Evolutionary conservation across 768 basidiomycete genomes (phyloP).

Genomic region (Tricholoma matsutake): DNA sequence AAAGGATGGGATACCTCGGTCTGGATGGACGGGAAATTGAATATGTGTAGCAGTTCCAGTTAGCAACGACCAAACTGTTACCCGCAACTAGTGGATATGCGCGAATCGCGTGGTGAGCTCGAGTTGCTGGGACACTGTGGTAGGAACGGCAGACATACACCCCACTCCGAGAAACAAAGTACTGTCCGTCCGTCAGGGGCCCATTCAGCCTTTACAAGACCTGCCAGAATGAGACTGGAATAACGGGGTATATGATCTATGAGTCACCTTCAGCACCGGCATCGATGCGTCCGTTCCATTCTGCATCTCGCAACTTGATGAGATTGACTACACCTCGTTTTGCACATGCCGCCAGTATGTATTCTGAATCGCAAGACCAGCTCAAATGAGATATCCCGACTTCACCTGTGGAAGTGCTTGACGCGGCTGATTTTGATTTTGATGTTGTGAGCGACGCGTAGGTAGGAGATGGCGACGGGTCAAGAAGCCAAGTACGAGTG

Average conservation of each 20-base stretch:
- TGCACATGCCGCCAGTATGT: conserved; percentile 78
- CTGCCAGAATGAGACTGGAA: conserved; percentile 24
- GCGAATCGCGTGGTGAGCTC: neutral
- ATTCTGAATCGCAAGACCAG: conserved; percentile 90
- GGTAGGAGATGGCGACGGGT: conserved; percentile 51
- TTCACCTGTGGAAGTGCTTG: conserved; percentile 23
- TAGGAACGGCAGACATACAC: conserved; percentile 53
- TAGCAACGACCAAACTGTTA: conserved; percentile 82
- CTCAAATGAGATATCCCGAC: conserved; percentile 67
- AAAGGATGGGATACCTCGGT: conserved; percentile 51
- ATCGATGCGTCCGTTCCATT: conserved; percentile 75
- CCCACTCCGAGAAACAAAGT: conserved; percentile 91
- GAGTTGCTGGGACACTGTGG: neutral
- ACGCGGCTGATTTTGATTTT: conserved; percentile 27
- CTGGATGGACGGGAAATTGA: conserved; percentile 80
- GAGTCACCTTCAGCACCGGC: conserved; percentile 66
- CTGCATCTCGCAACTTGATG: conserved; percentile 76
- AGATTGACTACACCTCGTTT: conserved; percentile 70
- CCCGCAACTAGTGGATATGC: conserved; percentile 56
- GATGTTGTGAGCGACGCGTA: conserved; percentile 37
- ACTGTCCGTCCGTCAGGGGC: conserved; percentile 80
- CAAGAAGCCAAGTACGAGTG: conserved; percentile 73
- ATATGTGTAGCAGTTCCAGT: conserved; percentile 78
- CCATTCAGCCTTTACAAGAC: conserved; percentile 88
- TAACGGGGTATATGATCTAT: neutral